These are phyloP conservation scores for Rhodotorula diobovata DNA, from an alignment of 768 basidiomycete species.

Conservation along the genomic window DNA sequence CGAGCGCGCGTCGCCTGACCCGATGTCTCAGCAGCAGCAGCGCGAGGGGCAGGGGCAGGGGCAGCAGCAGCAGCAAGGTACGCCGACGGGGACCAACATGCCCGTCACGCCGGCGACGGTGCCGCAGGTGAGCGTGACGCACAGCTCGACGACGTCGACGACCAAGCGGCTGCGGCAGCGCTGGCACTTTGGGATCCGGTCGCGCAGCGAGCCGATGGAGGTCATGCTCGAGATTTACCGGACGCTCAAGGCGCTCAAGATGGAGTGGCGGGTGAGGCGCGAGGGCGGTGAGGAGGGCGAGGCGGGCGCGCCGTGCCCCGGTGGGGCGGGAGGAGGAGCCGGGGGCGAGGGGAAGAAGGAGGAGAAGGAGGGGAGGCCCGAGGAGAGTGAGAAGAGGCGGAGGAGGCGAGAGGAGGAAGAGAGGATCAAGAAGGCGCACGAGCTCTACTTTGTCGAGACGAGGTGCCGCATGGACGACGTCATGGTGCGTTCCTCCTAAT, in stretches of 20 bases:
- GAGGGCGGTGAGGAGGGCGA: slow-evolving; percentile 55
- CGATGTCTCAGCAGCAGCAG: background rate
- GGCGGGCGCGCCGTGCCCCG: too few species aligned
- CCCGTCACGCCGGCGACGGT: background rate
- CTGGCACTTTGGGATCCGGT: slow-evolving; percentile 98
- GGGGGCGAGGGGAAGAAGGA: slow-evolving; percentile 51
- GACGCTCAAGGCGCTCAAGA: slow-evolving; percentile 78
- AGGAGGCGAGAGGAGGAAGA: slow-evolving; percentile 45
- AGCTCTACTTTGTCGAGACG: slow-evolving; percentile 89
- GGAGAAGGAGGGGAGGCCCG: slow-evolving; percentile 52
- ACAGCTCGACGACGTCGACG: slow-evolving; percentile 41
- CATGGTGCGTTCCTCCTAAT: slow-evolving; percentile 57
- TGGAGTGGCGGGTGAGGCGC: slow-evolving; percentile 96
- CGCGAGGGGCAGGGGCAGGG: too few species aligned
- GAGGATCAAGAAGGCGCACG: slow-evolving; percentile 50
- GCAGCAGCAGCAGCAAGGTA: background rate
- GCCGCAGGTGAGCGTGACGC: background rate
- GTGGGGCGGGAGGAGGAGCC: slow-evolving; percentile 56
- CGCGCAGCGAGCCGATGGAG: slow-evolving; percentile 79
- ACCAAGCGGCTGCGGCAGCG: slow-evolving; percentile 72
- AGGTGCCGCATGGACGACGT: slow-evolving; percentile 82
- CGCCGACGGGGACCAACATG: background rate
- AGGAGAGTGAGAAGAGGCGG: slow-evolving; percentile 46
- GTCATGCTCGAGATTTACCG: slow-evolving; percentile 98
- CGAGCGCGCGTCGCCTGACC: background rate